These are phyloP conservation scores for Geranomyces michiganensis DNA, from an alignment of 192 early-diverging fungal genomes.

Conservation along the genomic window DNA sequence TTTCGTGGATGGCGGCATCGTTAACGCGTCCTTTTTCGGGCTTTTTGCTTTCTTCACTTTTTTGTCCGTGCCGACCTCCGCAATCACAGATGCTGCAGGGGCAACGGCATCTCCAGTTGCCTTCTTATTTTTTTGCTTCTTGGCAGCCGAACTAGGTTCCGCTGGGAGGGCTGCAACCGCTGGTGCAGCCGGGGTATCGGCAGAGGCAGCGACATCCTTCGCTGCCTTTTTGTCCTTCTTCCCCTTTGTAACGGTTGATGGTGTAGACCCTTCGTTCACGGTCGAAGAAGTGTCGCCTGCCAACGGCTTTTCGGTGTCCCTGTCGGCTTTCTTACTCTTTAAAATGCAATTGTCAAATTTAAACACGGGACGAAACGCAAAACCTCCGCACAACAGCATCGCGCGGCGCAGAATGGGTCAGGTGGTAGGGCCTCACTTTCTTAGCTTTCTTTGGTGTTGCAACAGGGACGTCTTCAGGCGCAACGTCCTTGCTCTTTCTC, in stretches of 20 bases:
- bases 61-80: neutral
- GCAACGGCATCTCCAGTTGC: neutral
- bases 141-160: neutral
- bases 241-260: neutral
- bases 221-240: slow-evolving; percentile 12
- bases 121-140: slow-evolving; percentile 9
- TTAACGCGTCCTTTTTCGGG: neutral
- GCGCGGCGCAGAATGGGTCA: no score
- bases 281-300: no score
- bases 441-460: slow-evolving; percentile 12
- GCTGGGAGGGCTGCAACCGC: neutral
- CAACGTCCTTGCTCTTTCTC: slow-evolving; percentile 10
- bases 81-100: neutral
- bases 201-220: neutral
- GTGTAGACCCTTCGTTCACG: neutral
- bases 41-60: slow-evolving; percentile 18
- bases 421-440: no score
- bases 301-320: no score
- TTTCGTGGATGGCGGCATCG: neutral
- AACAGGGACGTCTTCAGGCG: neutral
- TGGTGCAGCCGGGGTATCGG: neutral
- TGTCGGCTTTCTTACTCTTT: neutral
- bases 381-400: neutral
- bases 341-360: neutral
- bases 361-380: neutral